Percentiles rank a stretch among this genome's conserved stretches.
These are phyloP conservation scores for Mycosarcoma mackinlayi DNA, from an alignment of 1,284 basidiomycete genomes.

Conservation along the genomic window DNA sequence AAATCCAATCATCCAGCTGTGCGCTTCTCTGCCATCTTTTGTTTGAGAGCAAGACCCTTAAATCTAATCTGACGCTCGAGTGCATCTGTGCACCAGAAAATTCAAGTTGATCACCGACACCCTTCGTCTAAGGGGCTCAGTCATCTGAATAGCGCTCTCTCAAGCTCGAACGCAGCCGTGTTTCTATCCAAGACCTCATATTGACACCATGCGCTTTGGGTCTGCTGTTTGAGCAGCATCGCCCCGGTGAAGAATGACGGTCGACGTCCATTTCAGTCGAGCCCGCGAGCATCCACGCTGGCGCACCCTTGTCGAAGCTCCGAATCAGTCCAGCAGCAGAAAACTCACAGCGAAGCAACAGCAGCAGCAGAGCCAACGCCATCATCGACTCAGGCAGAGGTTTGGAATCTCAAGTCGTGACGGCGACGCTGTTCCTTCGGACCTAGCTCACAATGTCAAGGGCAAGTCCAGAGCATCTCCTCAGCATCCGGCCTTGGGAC, in stretches of 20 bases:
- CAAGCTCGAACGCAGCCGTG: no score
- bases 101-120: no score
- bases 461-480: conserved; percentile 14
- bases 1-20: no score
- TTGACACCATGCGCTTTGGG: no score
- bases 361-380: conserved; percentile 18
- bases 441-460: conserved; percentile 2
- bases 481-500: conserved; percentile 17
- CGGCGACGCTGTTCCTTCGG: neutral
- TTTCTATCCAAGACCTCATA: no score
- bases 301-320: conserved; percentile 16
- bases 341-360: neutral
- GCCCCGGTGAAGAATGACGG: conserved; percentile 5
- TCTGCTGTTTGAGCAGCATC: neutral
- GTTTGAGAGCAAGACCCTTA: no score
- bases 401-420: conserved; percentile 1
- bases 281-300: conserved; percentile 41
- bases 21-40: no score
- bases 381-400: conserved; percentile 9
- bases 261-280: neutral
- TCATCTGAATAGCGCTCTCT: no score
- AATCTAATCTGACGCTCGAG: no score
- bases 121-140: no score
- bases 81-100: no score
- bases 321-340: neutral